phyloP scores from a whole-genome alignment of 2,329 filamentous ascomycete genomes.

The Calonectria multiphialidica region DNA sequence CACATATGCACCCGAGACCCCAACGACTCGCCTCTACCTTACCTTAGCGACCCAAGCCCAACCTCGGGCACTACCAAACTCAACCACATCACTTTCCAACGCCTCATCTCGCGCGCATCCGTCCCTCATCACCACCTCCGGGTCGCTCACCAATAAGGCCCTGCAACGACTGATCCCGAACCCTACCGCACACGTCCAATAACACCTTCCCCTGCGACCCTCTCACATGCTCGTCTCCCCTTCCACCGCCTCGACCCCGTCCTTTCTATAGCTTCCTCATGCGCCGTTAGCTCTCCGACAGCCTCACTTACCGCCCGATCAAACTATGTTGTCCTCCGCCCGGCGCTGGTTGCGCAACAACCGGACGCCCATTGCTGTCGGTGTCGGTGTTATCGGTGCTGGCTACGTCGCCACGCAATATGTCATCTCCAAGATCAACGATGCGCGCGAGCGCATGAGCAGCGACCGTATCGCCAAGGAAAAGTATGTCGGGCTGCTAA shows the following conservation, averaged over 20 bases:
- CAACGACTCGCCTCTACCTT: constrained; percentile 11
- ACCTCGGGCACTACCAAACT: constrained; percentile 3
- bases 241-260: not conserved
- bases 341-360: constrained; percentile 95
- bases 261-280: constrained; percentile 23
- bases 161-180: not conserved
- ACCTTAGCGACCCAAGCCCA: constrained; percentile 7
- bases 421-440: constrained; percentile 89
- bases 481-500: constrained; percentile 73
- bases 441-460: constrained; percentile 95
- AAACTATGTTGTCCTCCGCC: constrained; percentile 74
- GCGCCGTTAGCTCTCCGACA: constrained; percentile 30
- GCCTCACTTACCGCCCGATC: constrained; percentile 17
- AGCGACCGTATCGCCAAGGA: constrained; percentile 96
- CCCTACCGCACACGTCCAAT: not conserved
- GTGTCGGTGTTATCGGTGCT: constrained; percentile 86
- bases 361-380: constrained; percentile 88
- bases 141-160: not conserved
- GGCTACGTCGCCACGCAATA: constrained; percentile 95
- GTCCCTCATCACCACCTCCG: not conserved
- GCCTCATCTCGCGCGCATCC: constrained; percentile 5
- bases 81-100: constrained; percentile 2
- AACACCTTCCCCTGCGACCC: constrained; percentile 1
- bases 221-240: constrained; percentile 17
- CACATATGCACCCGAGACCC: constrained; percentile 9